A percentile compares a stretch with the other conserved stretches of the same genome.
Evolutionary conservation across 1,139 yeast genomes (phyloP).

Genomic region (Candida frijolesensis): DNA sequence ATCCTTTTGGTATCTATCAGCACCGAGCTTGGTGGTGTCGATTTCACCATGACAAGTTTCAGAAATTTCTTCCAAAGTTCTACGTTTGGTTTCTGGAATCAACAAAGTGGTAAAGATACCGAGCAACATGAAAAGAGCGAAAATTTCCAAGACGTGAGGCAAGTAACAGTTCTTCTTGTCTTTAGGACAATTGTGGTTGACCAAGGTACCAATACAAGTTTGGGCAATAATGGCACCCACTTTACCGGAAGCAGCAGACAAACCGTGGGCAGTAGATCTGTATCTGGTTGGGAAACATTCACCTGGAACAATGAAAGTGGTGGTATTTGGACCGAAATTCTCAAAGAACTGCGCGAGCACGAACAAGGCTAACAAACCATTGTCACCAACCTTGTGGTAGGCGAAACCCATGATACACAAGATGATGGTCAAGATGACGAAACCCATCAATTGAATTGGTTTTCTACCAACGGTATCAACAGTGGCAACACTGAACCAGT

Average conservation of each 20-base stretch:
- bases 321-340: constrained; percentile 93
- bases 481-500: constrained; percentile 79
- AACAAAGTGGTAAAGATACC: constrained; percentile 68
- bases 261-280: constrained; percentile 98
- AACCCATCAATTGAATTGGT: constrained; percentile 76
- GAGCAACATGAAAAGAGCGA: constrained; percentile 84
- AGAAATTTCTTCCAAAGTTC: constrained; percentile 78
- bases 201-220: constrained; percentile 83
- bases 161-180: constrained; percentile 70
- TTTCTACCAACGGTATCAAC: constrained; percentile 81
- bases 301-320: constrained; percentile 95
- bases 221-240: constrained; percentile 96
- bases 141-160: constrained; percentile 90
- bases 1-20: constrained; percentile 36
- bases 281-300: constrained; percentile 96
- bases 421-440: constrained; percentile 64
- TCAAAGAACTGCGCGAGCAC: constrained; percentile 81
- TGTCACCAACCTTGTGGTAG: constrained; percentile 59
- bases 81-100: constrained; percentile 88
- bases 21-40: constrained; percentile 47
- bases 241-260: constrained; percentile 95
- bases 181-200: constrained; percentile 71
- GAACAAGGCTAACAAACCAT: constrained; percentile 74
- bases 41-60: constrained; percentile 81
- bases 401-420: constrained; percentile 80